Evolutionary conservation across 495 filamentous ascomycete species (phyloP).

Genomic region (Penicillium pulvis): DNA sequence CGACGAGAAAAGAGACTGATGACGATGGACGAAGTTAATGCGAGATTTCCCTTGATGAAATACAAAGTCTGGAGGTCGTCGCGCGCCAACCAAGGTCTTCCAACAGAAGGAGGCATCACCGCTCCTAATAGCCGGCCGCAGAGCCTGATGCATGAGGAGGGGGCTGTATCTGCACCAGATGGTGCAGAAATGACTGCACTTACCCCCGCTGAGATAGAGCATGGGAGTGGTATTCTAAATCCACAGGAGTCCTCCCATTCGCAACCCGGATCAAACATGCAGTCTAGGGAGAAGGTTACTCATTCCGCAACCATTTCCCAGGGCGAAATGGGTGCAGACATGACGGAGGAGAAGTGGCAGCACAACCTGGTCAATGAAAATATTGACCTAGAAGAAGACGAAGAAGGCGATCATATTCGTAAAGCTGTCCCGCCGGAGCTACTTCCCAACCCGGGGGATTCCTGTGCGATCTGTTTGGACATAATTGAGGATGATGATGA

Average conservation of each 20-base stretch:
- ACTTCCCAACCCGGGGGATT: slow-evolving; percentile 84
- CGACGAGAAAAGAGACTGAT: slow-evolving; percentile 96
- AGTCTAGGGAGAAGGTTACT: slow-evolving; percentile 21
- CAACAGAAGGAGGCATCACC: slow-evolving; percentile 83
- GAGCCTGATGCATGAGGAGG: slow-evolving; percentile 26
- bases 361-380: slow-evolving; percentile 17
- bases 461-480: slow-evolving; percentile 96
- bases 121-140: slow-evolving; percentile 52
- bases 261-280: not conserved
- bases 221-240: slow-evolving; percentile 21
- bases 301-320: not conserved
- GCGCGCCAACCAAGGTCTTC: slow-evolving; percentile 79
- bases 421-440: slow-evolving; percentile 80
- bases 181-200: slow-evolving; percentile 12
- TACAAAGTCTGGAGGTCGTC: slow-evolving; percentile 93
- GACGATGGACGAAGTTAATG: slow-evolving; percentile 98
- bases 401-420: slow-evolving; percentile 85
- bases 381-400: slow-evolving; percentile 57
- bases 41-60: slow-evolving; percentile 90
- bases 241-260: slow-evolving; percentile 19
- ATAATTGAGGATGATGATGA: slow-evolving; percentile 93
- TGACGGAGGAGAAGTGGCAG: slow-evolving; percentile 24
- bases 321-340: slow-evolving; percentile 1
- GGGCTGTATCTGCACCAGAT: slow-evolving; percentile 14
- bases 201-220: slow-evolving; percentile 12